A percentile compares a stretch with the other conserved stretches of the same genome.
phyloP scores from a whole-genome alignment of 139 green algal species.

The Dunaliella sp. region DNA sequence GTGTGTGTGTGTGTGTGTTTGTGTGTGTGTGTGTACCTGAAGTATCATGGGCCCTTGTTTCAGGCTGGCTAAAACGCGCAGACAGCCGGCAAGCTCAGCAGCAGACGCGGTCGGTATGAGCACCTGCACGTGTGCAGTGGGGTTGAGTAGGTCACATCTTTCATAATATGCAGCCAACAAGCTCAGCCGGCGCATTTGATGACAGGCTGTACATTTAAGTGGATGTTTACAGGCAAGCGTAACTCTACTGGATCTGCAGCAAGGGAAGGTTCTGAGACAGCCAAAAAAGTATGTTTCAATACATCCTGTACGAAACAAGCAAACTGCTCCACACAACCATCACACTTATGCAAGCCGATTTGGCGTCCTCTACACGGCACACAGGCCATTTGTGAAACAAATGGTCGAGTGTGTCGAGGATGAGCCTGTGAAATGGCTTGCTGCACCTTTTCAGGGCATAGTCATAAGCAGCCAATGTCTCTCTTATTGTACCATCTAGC shows the following conservation, averaged over 20 bases:
- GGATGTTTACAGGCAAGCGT: not conserved
- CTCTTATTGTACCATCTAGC: too few relatives aligned
- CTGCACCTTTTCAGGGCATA: too few relatives aligned
- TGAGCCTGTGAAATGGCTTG: too few relatives aligned
- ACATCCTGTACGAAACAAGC: too few relatives aligned
- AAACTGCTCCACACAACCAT: too few relatives aligned
- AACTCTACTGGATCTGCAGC: not conserved
- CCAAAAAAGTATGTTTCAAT: not conserved
- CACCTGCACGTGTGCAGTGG: not conserved
- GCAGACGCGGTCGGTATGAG: not conserved
- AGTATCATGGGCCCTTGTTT: not conserved
- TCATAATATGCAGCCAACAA: not conserved
- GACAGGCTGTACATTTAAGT: not conserved
- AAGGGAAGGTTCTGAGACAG: not conserved
- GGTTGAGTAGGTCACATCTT: too few relatives aligned
- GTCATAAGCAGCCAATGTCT: too few relatives aligned
- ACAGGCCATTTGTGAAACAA: too few relatives aligned
- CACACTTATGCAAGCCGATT: too few relatives aligned
- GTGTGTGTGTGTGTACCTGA: not conserved
- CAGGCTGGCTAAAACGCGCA: not conserved
- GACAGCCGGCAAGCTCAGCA: not conserved
- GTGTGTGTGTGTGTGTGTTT: not conserved
- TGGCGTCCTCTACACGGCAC: too few relatives aligned
- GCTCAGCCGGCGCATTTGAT: not conserved
- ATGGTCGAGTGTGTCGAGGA: too few relatives aligned